Evolutionary conservation across 2,329 filamentous ascomycete genomes (phyloP), one percentile per base, ranked within the genome.

Genomic region (Diplodia seriata): DNA sequence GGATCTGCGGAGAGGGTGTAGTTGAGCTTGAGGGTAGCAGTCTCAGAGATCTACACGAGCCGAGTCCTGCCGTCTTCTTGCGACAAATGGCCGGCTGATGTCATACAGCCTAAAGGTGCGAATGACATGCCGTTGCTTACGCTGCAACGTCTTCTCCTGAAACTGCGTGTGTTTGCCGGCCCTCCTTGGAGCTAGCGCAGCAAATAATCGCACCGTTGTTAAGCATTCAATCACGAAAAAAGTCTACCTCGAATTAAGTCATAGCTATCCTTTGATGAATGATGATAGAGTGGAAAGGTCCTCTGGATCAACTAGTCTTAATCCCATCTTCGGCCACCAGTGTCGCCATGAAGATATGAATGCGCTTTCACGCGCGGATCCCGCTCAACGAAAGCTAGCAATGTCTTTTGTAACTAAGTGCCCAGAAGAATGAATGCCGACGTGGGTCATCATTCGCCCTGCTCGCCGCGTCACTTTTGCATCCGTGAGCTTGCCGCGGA

Each of bases 11-110:
- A 49, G 59, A 51, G 11, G 43, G 9, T 1, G 29, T 26, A 43
- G 40, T 47, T 63, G 47, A 51, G 59, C 20, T 14, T 53, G 29
- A 31, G 38, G 59, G 59, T 63, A 51, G 8, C 59, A 29, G 38
- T 47, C 59, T 51, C 59, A 51, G 43, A 31, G 59, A 63, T 63
- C 59, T 63, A 63, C 59, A 26, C 43, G 43, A 38, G 31, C 29
- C 59, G 59, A 63, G 59, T 63, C 59, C 51, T 63, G 59, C 47
- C 43, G 47, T 26, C 11, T 12, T 26, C 23, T 33, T 49, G 56
- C 36, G 40, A 51, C 43, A 50, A 63, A 51, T 51, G 59, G 6
- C 59, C 29, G 59, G 20, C 59, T 33, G 40, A 59, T 38, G 59
- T 49, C 12, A 38, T 38, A n/a, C 59, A 3, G n/a, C 36, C 43